Percentiles rank a stretch among this genome's conserved stretches.
Evolutionary conservation across 768 basidiomycete genomes (phyloP).

Genomic region (Suillus clintonianus): DNA sequence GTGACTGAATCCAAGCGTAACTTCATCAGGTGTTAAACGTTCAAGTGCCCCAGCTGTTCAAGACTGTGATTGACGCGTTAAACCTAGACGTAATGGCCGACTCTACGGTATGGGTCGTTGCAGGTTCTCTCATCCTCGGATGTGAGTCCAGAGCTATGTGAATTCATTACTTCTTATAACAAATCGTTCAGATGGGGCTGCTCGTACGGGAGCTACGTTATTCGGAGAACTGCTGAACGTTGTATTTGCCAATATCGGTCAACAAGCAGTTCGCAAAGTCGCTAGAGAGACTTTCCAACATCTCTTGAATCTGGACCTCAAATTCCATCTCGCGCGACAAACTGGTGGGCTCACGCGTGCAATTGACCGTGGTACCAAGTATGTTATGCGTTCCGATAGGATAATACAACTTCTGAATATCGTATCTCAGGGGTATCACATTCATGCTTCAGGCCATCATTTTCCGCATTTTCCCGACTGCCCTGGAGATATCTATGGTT

Average conservation of each 20-base stretch:
- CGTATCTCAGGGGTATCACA: conserved; percentile 77
- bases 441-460: conserved; percentile 92
- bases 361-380: conserved; percentile 98
- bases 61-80: conserved; percentile 84
- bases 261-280: conserved; percentile 91
- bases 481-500: conserved; percentile 93
- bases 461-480: conserved; percentile 95
- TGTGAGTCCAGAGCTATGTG: conserved; percentile 56
- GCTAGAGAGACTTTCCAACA: conserved; percentile 96
- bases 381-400: conserved; percentile 15
- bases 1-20: not conserved
- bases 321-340: conserved; percentile 90
- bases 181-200: conserved; percentile 71
- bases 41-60: conserved; percentile 97
- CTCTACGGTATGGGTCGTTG: conserved; percentile 88
- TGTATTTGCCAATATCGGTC: conserved; percentile 94
- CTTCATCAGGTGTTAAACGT: conserved; percentile 80
- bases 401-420: not conserved
- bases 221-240: conserved; percentile 94
- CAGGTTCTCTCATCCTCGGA: conserved; percentile 86
- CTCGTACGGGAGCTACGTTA: conserved; percentile 85
- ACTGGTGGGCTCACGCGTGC: conserved; percentile 96
- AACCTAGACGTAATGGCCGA: conserved; percentile 77
- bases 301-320: conserved; percentile 84
- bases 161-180: conserved; percentile 5